Base-by-base conservation (phyloP, 2,329 filamentous ascomycete species). In the Neospermospora avenae region DNA sequence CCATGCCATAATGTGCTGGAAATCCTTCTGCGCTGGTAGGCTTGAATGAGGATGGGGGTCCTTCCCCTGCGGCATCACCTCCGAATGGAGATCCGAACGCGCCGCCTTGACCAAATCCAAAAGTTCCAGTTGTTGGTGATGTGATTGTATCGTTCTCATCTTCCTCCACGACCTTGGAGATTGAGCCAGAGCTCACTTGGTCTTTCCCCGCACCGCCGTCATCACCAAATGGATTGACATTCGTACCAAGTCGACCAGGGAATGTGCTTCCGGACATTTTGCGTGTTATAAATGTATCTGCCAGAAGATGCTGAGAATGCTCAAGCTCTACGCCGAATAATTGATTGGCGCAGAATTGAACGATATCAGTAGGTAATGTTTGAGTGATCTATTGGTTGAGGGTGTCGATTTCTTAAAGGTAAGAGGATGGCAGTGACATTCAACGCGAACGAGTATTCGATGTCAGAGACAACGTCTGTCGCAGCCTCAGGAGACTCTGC, bases 1-100 rank as follows among this genome's bases (percentile, higher is more conserved):
- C 90, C 76, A 96, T 88, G 75, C 96, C 96, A 78, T 97, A 98
- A 74, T 98, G 93, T 68, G 85, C 89, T 58, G 95, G 95, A 72
- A 96, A 91, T 69, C 85, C 86, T 66, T 90, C 86, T 41, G 82
- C 77, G 62, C 84, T 73, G 28, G 65, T 59, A 41, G 65, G 57
- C 54, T 70, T 70, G 72, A 72, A 70, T 62, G 72, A 71, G 6
- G 78, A 77, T 14, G 79, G 76, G 20, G 79, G 78, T 45, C 84
- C 81, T 28, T 71, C 68, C 18, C 74, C 67, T 35, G 75, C 74
- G 64, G 79, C 78, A 66, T 82, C 80, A 41, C 77, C 79, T 28
- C 83, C 82, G 41, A 73, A 72, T 2, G 67, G 57, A 60, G 59
- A 59, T 45, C 67, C 67, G 59, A 71, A 71, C 6, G 56, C 35